Evolutionary conservation across 257 asterid species (phyloP).

Genomic region (Knoxia roxburghii): DNA sequence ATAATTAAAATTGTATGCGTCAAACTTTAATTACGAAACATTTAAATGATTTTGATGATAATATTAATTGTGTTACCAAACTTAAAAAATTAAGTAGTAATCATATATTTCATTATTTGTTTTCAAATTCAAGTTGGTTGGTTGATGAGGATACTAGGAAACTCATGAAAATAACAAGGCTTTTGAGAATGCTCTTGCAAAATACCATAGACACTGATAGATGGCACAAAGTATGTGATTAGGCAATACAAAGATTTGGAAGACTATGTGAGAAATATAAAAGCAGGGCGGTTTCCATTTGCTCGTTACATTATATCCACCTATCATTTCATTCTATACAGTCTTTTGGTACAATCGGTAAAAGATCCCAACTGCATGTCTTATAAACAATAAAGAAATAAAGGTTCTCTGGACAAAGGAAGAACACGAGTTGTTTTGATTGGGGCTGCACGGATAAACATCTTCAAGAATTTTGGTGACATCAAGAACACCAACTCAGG

Average conservation of each 20-base stretch:
- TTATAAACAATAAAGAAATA: constrained; percentile 78
- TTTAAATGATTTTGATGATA: no score
- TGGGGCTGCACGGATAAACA: constrained; percentile 99
- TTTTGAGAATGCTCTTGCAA: constrained; percentile 86
- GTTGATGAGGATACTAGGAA: constrained; percentile 57
- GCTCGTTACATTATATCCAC: constrained; percentile 50
- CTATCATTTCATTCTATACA: constrained; percentile 69
- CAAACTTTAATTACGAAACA: no score
- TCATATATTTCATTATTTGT: no score
- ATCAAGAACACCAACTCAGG: constrained; percentile 95
- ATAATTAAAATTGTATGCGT: no score
- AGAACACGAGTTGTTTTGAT: constrained; percentile 83
- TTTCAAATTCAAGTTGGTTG: constrained; percentile 52
- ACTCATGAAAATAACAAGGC: constrained; percentile 81
- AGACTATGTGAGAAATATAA: constrained; percentile 83
- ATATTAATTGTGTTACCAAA: no score
- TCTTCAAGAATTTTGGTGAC: constrained; percentile 75
- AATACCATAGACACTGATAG: constrained; percentile 76
- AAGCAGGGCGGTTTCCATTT: constrained; percentile 76
- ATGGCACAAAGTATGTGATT: constrained; percentile 77
- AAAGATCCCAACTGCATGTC: constrained; percentile 46
- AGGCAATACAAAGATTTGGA: constrained; percentile 74
- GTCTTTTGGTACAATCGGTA: constrained; percentile 35
- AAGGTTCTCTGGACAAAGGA: constrained; percentile 98
- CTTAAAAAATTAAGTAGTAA: no score